Evolutionary conservation across 164 flowering plant genomes (phyloP).

Genomic region (Protea cynaroides): DNA sequence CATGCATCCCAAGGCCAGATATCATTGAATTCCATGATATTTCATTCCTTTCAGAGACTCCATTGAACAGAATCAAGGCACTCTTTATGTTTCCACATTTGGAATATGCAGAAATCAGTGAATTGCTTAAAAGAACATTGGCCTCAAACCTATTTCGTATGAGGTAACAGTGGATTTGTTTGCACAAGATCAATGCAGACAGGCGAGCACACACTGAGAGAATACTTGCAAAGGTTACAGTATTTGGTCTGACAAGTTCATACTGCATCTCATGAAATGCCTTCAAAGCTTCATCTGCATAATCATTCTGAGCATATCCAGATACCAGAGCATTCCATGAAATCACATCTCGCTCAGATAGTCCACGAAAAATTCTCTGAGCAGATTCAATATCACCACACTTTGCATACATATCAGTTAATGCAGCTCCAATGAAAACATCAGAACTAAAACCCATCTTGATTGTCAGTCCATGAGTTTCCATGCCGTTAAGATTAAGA

Average conservation of each 20-base stretch:
- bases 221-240: conserved; percentile 26
- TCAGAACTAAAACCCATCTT: conserved; percentile 30
- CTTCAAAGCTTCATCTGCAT: conserved; percentile 22
- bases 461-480: conserved; percentile 35
- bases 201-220: conserved; percentile 30
- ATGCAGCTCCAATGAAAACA: conserved; percentile 38
- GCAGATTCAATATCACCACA: conserved; percentile 29
- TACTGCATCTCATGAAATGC: conserved; percentile 30
- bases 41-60: conserved; percentile 26
- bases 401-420: conserved; percentile 40
- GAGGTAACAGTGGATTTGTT: conserved; percentile 35
- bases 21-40: conserved; percentile 43
- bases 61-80: conserved; percentile 23
- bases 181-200: conserved; percentile 24
- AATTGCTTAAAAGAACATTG: conserved; percentile 33
- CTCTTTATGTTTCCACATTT: conserved; percentile 40
- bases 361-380: conserved; percentile 20
- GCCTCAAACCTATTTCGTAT: conserved; percentile 21
- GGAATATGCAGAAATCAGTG: conserved; percentile 38
- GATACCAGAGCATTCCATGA: conserved; percentile 44
- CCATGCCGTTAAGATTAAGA: conserved; percentile 18
- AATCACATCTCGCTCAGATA: conserved; percentile 30
- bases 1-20: conserved; percentile 36
- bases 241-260: conserved; percentile 28
- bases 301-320: conserved; percentile 30